Conservation (phyloP, 164 flowering plant genomes). For the Tetracentron sinense region DNA sequence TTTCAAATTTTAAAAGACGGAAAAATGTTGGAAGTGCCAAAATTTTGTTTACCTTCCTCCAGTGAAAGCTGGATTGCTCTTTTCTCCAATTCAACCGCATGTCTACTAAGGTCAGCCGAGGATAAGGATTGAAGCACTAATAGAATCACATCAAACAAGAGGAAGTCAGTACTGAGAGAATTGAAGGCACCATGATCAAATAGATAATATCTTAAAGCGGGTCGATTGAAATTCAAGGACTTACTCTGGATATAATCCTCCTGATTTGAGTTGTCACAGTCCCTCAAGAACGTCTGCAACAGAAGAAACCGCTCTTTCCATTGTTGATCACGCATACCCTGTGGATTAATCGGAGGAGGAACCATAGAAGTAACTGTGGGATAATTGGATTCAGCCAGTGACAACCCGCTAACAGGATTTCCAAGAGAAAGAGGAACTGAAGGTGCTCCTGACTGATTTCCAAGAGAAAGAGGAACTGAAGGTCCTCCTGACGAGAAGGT, state of each 20-base stretch:
- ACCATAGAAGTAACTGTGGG: conserved; percentile 20
- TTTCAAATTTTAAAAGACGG: too few species aligned
- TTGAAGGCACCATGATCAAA: neutral
- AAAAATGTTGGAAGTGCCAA: neutral
- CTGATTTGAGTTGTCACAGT: conserved; percentile 58
- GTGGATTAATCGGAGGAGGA: conserved; percentile 17
- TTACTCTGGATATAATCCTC: conserved; percentile 64
- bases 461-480: conserved; percentile 39
- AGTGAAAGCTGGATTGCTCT: conserved; percentile 71
- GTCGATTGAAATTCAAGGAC: conserved; percentile 9
- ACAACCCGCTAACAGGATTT: conserved; percentile 21
- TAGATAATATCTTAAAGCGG: neutral
- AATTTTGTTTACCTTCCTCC: conserved; percentile 61
- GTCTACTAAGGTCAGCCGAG: conserved; percentile 62
- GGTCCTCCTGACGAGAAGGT: conserved; percentile 33
- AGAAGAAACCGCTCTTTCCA: conserved; percentile 60
- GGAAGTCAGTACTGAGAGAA: neutral
- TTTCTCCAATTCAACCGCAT: conserved; percentile 79
- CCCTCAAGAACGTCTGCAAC: conserved; percentile 49
- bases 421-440: conserved; percentile 39
- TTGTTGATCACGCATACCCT: conserved; percentile 22
- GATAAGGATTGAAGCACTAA: conserved; percentile 73
- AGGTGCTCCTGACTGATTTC: conserved; percentile 37
- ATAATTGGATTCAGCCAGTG: conserved; percentile 23
- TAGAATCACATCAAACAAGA: conserved; percentile 9